Conservation (phyloP, 306 rosid species). For the Fagus crenata region DNA sequence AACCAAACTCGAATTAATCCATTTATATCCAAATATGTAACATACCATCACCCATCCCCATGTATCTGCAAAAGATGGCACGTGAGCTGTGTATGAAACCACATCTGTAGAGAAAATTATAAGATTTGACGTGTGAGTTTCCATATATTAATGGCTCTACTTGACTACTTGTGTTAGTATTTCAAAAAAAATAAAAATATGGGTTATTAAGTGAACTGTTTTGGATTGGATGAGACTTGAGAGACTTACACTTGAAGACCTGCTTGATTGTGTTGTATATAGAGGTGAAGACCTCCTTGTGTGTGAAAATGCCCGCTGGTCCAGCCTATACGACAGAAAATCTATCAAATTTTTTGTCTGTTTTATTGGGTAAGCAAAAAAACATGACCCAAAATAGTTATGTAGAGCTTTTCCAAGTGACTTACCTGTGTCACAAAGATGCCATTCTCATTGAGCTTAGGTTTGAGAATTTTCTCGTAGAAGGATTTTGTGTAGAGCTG, state of each 20-base stretch:
- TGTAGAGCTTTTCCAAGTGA: not conserved
- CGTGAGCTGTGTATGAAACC: constrained; percentile 72
- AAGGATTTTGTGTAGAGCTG: constrained; percentile 90
- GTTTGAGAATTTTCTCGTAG: constrained; percentile 67
- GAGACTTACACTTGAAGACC: constrained; percentile 73
- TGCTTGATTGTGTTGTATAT: constrained; percentile 87
- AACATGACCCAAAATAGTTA: not conserved
- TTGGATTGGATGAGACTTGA: not conserved
- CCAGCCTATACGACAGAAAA: constrained; percentile 60
- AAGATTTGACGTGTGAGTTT: not conserved
- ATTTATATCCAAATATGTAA: not conserved
- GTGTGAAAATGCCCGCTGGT: constrained; percentile 94
- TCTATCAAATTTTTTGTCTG: not conserved
- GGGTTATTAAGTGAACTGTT: too few relatives aligned
- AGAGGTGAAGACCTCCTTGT: constrained; percentile 92
- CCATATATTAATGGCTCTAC: not conserved
- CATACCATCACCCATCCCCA: constrained; percentile 99
- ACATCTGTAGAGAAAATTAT: constrained; percentile 51
- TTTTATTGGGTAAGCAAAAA: not conserved
- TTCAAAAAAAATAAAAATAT: not conserved
- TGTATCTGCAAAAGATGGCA: constrained; percentile 96
- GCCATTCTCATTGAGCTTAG: constrained; percentile 75
- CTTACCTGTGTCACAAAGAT: constrained; percentile 90
- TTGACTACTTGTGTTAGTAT: not conserved
- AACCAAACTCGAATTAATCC: not conserved